phyloP scores from a whole-genome alignment of 208 protist species.

The Crithidia acanthocephali region DNA sequence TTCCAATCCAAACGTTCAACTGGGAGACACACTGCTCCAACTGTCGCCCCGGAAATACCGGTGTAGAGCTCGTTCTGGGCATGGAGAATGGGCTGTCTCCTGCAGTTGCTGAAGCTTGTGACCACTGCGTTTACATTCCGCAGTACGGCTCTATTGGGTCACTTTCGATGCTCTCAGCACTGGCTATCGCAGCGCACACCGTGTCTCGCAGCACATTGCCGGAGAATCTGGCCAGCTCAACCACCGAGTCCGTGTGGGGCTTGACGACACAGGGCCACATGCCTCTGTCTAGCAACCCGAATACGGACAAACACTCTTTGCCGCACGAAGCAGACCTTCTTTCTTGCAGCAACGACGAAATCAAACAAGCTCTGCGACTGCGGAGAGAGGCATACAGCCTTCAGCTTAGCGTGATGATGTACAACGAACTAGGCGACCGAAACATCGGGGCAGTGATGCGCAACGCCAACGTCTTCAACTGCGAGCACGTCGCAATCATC shows the following conservation, averaged over 20 bases:
- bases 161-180: slow-evolving; percentile 81
- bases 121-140: slow-evolving; percentile 73
- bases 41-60: background rate
- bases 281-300: slow-evolving; percentile 49
- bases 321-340: slow-evolving; percentile 72
- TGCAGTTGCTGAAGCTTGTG: slow-evolving; percentile 39
- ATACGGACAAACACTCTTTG: background rate
- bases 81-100: slow-evolving; percentile 86
- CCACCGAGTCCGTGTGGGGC: background rate
- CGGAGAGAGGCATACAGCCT: slow-evolving; percentile 46
- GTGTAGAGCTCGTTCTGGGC: slow-evolving; percentile 74
- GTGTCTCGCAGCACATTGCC: background rate
- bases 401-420: slow-evolving; percentile 66
- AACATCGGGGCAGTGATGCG: slow-evolving; percentile 87
- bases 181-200: slow-evolving; percentile 75
- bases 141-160: slow-evolving; percentile 90
- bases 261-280: slow-evolving; percentile 49
- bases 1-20: slow-evolving; percentile 51
- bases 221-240: background rate
- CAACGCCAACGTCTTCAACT: slow-evolving; percentile 87
- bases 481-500: slow-evolving; percentile 64
- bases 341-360: slow-evolving; percentile 43
- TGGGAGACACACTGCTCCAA: slow-evolving; percentile 25
- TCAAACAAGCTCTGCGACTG: slow-evolving; percentile 35
- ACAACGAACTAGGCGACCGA: slow-evolving; percentile 82